Conservation (phyloP, 352 stramenopile genomes). For the Phytophthora vignae region DNA sequence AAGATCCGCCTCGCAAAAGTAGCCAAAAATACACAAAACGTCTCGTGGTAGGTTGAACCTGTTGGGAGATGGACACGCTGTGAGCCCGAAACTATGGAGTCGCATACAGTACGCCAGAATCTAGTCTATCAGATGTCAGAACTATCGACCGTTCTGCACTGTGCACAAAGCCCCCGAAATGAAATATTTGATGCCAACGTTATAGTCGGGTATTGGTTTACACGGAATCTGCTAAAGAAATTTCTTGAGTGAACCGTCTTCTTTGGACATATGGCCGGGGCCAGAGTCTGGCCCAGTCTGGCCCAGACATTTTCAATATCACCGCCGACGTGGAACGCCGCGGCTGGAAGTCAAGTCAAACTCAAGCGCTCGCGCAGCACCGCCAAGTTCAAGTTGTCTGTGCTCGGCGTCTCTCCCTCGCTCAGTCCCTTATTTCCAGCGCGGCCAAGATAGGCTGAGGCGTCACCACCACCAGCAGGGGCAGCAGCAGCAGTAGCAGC, state of each 20-base stretch:
- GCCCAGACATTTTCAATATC: constrained; percentile 23
- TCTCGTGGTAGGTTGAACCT: constrained; percentile 17
- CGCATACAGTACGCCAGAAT: background rate
- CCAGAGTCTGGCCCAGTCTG: background rate
- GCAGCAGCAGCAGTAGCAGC: background rate
- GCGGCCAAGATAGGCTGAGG: background rate
- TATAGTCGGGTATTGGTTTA: background rate
- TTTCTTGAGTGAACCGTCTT: constrained; percentile 29
- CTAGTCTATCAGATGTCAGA: constrained; percentile 13
- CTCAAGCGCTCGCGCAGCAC: background rate
- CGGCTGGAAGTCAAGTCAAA: constrained; percentile 2
- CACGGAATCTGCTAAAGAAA: constrained; percentile 11
- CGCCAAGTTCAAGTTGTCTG: constrained; percentile 41
- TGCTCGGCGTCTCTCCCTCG: constrained; percentile 29
- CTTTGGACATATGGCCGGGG: background rate
- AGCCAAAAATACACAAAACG: constrained; percentile 5
- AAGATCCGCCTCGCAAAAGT: background rate
- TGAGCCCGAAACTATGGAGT: background rate
- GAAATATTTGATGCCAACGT: background rate
- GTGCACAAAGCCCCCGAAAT: too few relatives aligned
- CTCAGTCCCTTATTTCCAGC: constrained; percentile 26
- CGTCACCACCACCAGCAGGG: background rate
- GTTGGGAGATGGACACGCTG: constrained; percentile 15
- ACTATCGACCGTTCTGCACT: background rate
- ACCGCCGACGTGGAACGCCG: constrained; percentile 13